A percentile compares a stretch with the other conserved stretches of the same genome.
These are phyloP conservation scores for Pneumocystis wakefieldiae DNA, from an alignment of 1,139 yeast species.

Conservation along the genomic window DNA sequence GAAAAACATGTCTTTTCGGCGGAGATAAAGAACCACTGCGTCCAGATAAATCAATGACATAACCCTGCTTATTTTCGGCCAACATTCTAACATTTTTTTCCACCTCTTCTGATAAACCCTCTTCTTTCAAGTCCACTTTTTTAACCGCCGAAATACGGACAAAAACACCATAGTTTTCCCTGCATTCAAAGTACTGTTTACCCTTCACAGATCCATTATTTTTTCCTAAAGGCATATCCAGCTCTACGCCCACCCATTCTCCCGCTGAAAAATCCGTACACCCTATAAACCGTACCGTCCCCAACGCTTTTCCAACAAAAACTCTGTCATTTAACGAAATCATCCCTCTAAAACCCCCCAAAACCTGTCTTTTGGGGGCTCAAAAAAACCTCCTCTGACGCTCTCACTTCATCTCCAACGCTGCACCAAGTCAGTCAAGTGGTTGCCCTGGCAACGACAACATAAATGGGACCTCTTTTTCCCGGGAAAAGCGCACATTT, in stretches of 20 bases:
- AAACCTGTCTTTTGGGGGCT: not conserved
- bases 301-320: constrained; percentile 8
- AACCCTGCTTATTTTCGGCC: not conserved
- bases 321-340: constrained; percentile 2
- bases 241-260: constrained; percentile 63
- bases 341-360: not conserved
- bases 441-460: too few species aligned
- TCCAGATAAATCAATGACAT: not conserved
- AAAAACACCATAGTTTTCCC: constrained; percentile 36
- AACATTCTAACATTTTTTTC: not conserved
- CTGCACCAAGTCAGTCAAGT: not conserved
- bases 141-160: constrained; percentile 15
- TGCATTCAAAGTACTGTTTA: constrained; percentile 42
- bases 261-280: constrained; percentile 15
- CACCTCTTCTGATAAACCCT: not conserved
- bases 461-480: too few species aligned
- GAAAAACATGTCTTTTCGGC: not conserved
- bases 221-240: constrained; percentile 48
- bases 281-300: constrained; percentile 14
- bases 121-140: not conserved
- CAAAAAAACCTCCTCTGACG: not conserved
- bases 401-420: not conserved
- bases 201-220: constrained; percentile 68
- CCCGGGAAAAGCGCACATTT: too few species aligned
- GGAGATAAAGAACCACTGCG: not conserved